Base-by-base conservation (phyloP, 2,329 filamentous ascomycete genomes). In the Metarhizium rileyi region DNA sequence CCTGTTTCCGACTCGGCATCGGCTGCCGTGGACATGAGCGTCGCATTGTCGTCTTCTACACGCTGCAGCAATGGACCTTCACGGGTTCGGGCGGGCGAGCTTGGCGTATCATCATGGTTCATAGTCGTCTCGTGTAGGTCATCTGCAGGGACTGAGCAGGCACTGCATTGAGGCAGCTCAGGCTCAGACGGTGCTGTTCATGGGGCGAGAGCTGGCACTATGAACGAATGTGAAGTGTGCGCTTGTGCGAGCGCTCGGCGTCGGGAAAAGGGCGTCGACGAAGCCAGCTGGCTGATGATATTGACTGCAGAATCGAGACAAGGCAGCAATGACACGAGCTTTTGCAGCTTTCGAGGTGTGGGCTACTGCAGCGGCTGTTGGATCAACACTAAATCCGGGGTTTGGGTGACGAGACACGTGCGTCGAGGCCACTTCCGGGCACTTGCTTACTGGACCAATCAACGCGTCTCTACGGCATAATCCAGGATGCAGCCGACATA, bases 51-150 rank as follows among this genome's bases (percentile, higher is more conserved):
- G 46, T 47, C 20, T 41, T 36, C 47, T 44, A 33, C 14, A 9
- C 26, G 50, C 40, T 22, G 45, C 47, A 33, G 12, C 50, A 56
- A 48, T 27, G 51, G 36, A 28, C 56, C 52, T 48, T 56, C 57
- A 55, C 56, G 55, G 47, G 53, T 54, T 55, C 53, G 65, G 61
- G 67, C 66, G 59, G 68, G 62, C 59, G 67, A 64, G 61, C 59
- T 67, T 61, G 70, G 62, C 61, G 67, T 63, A 67, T 63, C 26
- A 67, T 75, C 73, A 74, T 76, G 63, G 72, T 68, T 75, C 73
- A 76, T 76, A 68, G 69, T 72, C 61, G 64, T 57, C 55, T 57
- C 54, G 63, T 20, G 41, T 47, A 45, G 61, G 61, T 64, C 65
- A 65, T 66, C 56, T 58, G 61, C 53, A 57, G 56, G 49, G 57